Evolutionary conservation across 345 rosid species (phyloP), one percentile per base, ranked within the genome.

Genomic region (Citrus sinensis): DNA sequence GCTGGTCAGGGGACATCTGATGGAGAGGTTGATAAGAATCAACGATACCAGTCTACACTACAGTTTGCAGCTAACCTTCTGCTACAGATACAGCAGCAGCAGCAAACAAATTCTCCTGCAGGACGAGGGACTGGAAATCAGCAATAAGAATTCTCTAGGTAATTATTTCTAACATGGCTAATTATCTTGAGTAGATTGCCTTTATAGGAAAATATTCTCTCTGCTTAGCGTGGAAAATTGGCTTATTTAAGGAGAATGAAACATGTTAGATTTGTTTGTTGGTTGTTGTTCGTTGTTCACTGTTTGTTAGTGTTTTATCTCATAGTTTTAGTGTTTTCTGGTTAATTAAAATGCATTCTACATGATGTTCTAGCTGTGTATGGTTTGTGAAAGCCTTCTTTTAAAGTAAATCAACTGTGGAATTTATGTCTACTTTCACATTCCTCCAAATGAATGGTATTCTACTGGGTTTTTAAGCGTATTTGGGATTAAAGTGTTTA

Each of bases 61-160:
- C 95, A 94, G 80, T 85, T 96, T 86, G 99, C 99, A 7, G 98
- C 99, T 19, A 91, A 70, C 82, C 97, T 96, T 76, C 99, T 96
- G 80, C 92, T 86, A 32, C 98, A 91, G 84, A 87, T 96, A 84
- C 97, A 96, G 71, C 89, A 88, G 77, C 88, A 86, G 68, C 89
- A 88, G 27, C 87, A 86, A 66, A 39, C 87, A 35, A 74, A 83
- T 63, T 14, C 85, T 80, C 80, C 87, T 17, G 78, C 84, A 61
- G 91, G 87, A 64, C 84, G 59, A 82, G 86, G 88, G 78, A 67
- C 82, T 39, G 91, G 86, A 73, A 79, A 76, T 75, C 80, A 84
- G 71, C 77, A 63, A 46, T 77, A 82, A 82, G 73, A 49, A 13
- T 73, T 73, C 59, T 74, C 79, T 75, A 79, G 92, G 92, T 90